Evolutionary conservation across 1,139 yeast genomes (phyloP).

Genomic region (Zhuliangozyma blackwelliae): DNA sequence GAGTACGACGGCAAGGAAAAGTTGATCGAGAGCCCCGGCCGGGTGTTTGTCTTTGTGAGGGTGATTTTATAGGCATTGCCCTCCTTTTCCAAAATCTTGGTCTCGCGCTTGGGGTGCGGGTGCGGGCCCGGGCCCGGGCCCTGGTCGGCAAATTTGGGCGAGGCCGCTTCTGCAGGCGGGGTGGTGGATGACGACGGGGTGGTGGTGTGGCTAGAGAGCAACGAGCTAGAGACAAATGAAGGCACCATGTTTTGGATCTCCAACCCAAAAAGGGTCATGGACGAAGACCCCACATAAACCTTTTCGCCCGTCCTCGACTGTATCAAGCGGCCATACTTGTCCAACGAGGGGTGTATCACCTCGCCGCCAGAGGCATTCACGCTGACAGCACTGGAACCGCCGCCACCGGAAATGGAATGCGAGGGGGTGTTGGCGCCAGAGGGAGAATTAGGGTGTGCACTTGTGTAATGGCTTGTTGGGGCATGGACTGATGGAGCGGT

Average conservation of each 20-base stretch:
- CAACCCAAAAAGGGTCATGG: constrained; percentile 75
- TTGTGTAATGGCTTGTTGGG: neutral
- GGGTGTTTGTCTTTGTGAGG: constrained; percentile 60
- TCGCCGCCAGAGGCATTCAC: constrained; percentile 21
- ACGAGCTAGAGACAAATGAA: constrained; percentile 17
- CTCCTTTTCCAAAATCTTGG: constrained; percentile 58
- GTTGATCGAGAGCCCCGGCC: constrained; percentile 65
- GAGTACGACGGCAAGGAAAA: constrained; percentile 73
- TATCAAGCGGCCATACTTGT: constrained; percentile 64
- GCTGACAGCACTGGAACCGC: neutral
- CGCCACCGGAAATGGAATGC: neutral
- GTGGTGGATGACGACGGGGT: constrained; percentile 10
- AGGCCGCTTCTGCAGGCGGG: constrained; percentile 3
- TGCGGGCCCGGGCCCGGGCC: constrained; percentile 1
- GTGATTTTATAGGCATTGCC: constrained; percentile 72
- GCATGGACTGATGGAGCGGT: no score
- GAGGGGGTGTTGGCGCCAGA: neutral
- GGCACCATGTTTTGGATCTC: constrained; percentile 66
- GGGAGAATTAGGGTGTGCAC: neutral
- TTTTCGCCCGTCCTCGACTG: constrained; percentile 73
- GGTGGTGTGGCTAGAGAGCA: constrained; percentile 12
- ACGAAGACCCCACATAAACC: constrained; percentile 72
- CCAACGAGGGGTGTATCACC: constrained; percentile 63
- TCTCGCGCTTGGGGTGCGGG: constrained; percentile 26
- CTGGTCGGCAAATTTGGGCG: neutral